Evolutionary conservation across 257 asterid genomes (phyloP).

Genomic region (Solanum habrochaites): DNA sequence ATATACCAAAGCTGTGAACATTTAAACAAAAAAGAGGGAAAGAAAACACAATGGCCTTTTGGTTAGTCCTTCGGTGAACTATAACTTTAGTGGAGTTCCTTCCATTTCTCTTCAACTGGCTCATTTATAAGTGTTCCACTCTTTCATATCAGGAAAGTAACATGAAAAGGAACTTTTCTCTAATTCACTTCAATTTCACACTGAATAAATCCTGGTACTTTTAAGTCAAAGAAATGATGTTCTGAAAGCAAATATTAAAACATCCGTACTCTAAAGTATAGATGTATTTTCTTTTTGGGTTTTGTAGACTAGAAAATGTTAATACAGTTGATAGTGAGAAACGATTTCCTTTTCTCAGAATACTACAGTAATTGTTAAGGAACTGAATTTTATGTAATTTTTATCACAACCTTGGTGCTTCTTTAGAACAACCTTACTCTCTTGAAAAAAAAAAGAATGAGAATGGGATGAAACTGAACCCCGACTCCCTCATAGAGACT

Average conservation of each 20-base stretch:
- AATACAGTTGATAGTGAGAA: neutral
- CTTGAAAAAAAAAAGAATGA: neutral
- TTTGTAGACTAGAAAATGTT: neutral
- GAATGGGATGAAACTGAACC: neutral
- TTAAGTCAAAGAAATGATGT: neutral
- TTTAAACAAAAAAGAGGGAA: neutral
- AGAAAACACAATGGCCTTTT: neutral
- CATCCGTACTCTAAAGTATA: neutral
- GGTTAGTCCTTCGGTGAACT: neutral
- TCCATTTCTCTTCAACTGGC: neutral
- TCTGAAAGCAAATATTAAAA: neutral
- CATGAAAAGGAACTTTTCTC: neutral
- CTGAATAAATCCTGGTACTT: neutral
- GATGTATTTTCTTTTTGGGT: neutral
- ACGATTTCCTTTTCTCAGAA: neutral
- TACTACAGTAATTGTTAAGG: neutral
- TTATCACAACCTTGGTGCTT: neutral
- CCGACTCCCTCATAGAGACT: constrained; percentile 4
- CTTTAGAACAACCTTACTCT: neutral
- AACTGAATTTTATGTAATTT: neutral
- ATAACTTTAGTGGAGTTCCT: neutral
- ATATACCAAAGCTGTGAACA: neutral
- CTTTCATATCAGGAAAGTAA: neutral
- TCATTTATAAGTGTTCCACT: neutral
- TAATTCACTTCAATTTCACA: neutral